Conservation (phyloP, 2,329 filamentous ascomycete genomes). For the Diplodia seriata region DNA sequence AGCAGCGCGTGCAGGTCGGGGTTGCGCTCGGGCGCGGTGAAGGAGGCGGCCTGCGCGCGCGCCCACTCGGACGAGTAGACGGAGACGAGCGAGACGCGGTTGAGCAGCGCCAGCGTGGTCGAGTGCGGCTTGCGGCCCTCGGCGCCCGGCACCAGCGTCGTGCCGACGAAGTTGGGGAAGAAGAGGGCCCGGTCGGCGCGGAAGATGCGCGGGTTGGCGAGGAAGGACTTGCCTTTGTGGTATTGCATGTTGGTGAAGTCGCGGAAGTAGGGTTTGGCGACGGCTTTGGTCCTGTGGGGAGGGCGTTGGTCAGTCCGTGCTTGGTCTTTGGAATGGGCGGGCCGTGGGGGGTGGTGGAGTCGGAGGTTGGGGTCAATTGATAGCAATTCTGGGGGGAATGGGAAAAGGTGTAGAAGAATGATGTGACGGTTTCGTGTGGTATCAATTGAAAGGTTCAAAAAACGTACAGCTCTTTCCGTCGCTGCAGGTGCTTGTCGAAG, state of each 20-base stretch:
- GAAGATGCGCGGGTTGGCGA: slow-evolving; percentile 85
- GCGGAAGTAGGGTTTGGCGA: slow-evolving; percentile 89
- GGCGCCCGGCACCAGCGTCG: slow-evolving; percentile 70
- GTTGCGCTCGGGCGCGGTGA: slow-evolving; percentile 69
- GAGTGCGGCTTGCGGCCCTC: slow-evolving; percentile 59
- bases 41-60: slow-evolving; percentile 77
- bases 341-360: too few relatives aligned
- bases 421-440: too few relatives aligned
- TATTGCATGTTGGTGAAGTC: slow-evolving; percentile 88
- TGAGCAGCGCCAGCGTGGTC: slow-evolving; percentile 77
- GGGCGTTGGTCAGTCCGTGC: not conserved
- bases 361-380: not conserved
- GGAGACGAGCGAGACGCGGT: slow-evolving; percentile 78
- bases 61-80: slow-evolving; percentile 88
- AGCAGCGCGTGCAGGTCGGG: slow-evolving; percentile 71
- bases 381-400: not conserved
- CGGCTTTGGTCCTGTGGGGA: slow-evolving; percentile 72
- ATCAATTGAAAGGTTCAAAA: too few relatives aligned
- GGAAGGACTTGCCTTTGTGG: slow-evolving; percentile 86
- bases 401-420: not conserved
- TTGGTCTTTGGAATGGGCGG: too few relatives aligned
- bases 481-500: slow-evolving; percentile 81
- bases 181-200: slow-evolving; percentile 81
- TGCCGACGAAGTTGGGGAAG: slow-evolving; percentile 90
- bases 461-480: slow-evolving; percentile 75